Base-by-base conservation (phyloP, 306 rosid species). In the Rosa persica region DNA sequence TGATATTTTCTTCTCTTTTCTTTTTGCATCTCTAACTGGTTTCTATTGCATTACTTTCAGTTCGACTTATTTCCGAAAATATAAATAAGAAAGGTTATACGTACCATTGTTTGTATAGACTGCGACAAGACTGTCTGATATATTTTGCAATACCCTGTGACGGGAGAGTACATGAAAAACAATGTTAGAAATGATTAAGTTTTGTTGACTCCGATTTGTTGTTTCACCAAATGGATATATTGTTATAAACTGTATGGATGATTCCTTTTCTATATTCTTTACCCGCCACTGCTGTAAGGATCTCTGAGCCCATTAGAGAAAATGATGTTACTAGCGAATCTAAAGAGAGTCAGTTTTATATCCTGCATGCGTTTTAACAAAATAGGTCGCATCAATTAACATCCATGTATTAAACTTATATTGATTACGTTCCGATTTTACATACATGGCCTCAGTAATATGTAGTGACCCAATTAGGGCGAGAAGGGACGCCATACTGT, bases 391-490 rank as follows among this genome's bases (percentile, higher is more conserved):
- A 43, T 43, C 19, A 48, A 48, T 13, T 48, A 43, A 43, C 46
- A 43, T 43, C 12, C 46, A 43, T 43, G 10, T 11, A 43, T 8
- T 43, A 43, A 43, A 43, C 8, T 39, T 39, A 39, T 39, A 39
- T 4, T 4, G 42, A 6, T 39, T 4, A 39, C 34, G 34, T 30
- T 30, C 34, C 34, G 16, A 15, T 51, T 51, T 6, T n/a, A 61
- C 95, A 52, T 82, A 90, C 97, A 67, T 90, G 86, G 73, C 93
- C 95, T 58, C 97, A 95, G 70, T 84, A 92, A 58, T 90, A 88
- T 55, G 85, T 83, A 42, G 89, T 86, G 72, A 81, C 77, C 95
- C 90, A 92, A 47, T 90, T 84, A 13, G 92, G 90, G 0, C 92
- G 87, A 79, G 97, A 89, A 17, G 82, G 76, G 60, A 92, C 90